Conservation (phyloP, 768 basidiomycete genomes). For the Tephrocybe rancida region DNA sequence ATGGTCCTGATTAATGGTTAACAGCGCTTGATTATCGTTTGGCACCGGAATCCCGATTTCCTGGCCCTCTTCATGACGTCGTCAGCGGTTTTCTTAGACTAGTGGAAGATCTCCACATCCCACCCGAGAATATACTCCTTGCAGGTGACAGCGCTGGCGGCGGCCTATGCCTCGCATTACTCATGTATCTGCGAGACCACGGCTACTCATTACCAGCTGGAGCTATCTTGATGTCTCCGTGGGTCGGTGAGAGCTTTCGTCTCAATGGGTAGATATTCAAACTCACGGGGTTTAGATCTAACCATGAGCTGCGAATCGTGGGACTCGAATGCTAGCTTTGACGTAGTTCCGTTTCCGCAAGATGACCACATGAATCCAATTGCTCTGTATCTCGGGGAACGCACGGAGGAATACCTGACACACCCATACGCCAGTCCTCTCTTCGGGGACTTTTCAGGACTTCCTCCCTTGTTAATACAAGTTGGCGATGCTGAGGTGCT, state of each 20-base stretch:
- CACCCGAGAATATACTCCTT: slow-evolving; percentile 86
- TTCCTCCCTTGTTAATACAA: slow-evolving; percentile 92
- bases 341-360: slow-evolving; percentile 76
- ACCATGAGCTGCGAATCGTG: slow-evolving; percentile 99
- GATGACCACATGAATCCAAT: slow-evolving; percentile 93
- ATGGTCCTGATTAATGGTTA: slow-evolving; percentile 4
- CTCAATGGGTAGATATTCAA: not conserved
- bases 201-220: slow-evolving; percentile 82
- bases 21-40: slow-evolving; percentile 95
- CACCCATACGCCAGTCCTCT: slow-evolving; percentile 96
- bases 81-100: slow-evolving; percentile 87
- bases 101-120: slow-evolving; percentile 85
- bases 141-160: slow-evolving; percentile 96
- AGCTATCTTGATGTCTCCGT: slow-evolving; percentile 89
- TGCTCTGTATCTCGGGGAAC: slow-evolving; percentile 87
- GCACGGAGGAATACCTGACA: slow-evolving; percentile 80
- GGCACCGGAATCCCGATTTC: slow-evolving; percentile 94
- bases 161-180: slow-evolving; percentile 77
- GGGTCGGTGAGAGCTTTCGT: slow-evolving; percentile 77
- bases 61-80: slow-evolving; percentile 85
- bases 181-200: slow-evolving; percentile 96
- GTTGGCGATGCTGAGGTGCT: slow-evolving; percentile 94
- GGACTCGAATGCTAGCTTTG: slow-evolving; percentile 89
- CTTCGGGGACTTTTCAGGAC: slow-evolving; percentile 84
- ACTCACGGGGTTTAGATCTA: slow-evolving; percentile 55